Percentiles rank a stretch among this genome's conserved stretches.
phyloP scores from a whole-genome alignment of 768 basidiomycete genomes.

The Tremella yokohamensis region DNA sequence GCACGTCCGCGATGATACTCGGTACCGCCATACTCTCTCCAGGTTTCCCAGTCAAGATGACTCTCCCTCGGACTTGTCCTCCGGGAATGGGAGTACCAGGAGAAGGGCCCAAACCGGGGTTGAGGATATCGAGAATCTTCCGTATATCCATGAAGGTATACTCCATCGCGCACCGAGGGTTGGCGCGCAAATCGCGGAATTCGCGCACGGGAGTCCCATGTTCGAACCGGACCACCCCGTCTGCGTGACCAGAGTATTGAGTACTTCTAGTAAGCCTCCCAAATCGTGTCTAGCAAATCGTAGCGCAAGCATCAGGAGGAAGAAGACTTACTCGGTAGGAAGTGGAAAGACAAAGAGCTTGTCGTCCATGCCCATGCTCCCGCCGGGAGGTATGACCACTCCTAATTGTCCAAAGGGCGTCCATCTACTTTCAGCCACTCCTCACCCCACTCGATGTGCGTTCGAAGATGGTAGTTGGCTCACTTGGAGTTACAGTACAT shows the following conservation, averaged over 20 bases:
- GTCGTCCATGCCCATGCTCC: background rate
- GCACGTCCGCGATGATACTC: background rate
- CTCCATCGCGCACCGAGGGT: background rate
- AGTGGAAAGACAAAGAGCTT: background rate
- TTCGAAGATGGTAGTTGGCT: background rate
- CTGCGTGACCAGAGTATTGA: too few species aligned
- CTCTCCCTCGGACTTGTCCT: background rate
- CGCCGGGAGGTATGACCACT: background rate
- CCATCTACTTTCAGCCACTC: background rate
- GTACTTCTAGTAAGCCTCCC: too few species aligned
- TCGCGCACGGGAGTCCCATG: constrained; percentile 4
- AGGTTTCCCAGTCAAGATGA: background rate
- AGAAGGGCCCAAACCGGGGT: too few species aligned
- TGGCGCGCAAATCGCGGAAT: background rate
- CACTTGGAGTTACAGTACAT: constrained; percentile 1
- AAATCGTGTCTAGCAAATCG: too few species aligned
- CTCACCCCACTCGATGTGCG: background rate
- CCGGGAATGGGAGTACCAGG: background rate
- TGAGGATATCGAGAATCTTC: background rate
- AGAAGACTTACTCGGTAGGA: too few species aligned
- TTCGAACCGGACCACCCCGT: constrained; percentile 1
- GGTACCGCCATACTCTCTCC: constrained; percentile 3
- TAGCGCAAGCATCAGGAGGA: too few species aligned
- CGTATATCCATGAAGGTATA: background rate
- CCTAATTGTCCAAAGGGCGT: background rate